Evolutionary conservation across 1,284 basidiomycete species (phyloP).

Genomic region (Athelia psychrophila): DNA sequence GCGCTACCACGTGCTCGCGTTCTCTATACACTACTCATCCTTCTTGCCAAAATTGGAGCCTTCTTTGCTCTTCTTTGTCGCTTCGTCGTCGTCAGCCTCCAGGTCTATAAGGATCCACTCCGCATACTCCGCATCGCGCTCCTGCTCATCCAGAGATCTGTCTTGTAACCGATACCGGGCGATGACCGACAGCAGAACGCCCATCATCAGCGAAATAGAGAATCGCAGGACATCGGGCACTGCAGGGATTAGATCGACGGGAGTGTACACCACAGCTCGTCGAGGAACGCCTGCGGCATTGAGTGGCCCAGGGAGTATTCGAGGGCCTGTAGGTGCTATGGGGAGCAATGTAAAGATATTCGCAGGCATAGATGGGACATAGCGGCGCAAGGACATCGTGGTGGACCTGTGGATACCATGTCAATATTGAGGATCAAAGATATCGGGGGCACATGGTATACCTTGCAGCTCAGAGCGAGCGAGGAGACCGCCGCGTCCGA

Average conservation of each 20-base stretch:
- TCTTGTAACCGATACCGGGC: slow-evolving; percentile 34
- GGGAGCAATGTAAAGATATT: slow-evolving; percentile 48
- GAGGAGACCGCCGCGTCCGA: background rate
- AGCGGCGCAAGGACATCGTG: slow-evolving; percentile 61
- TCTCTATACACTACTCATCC: slow-evolving; percentile 12
- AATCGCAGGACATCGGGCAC: slow-evolving; percentile 49
- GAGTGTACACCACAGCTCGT: slow-evolving; percentile 54
- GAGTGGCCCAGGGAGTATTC: slow-evolving; percentile 39
- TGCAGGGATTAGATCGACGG: slow-evolving; percentile 32
- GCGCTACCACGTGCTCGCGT: slow-evolving; percentile 19
- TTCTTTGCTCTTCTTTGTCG: background rate
- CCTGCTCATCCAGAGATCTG: slow-evolving; percentile 27
- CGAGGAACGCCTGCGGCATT: slow-evolving; percentile 54
- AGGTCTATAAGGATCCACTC: slow-evolving; percentile 6
- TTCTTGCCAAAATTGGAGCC: slow-evolving; percentile 14
- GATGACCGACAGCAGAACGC: slow-evolving; percentile 36
- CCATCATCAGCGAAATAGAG: slow-evolving; percentile 49
- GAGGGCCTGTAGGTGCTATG: slow-evolving; percentile 41
- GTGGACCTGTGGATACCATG: slow-evolving; percentile 43
- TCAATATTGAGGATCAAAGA: background rate
- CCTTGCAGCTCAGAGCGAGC: slow-evolving; percentile 58
- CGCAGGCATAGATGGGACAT: slow-evolving; percentile 43
- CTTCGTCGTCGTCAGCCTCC: too few species aligned
- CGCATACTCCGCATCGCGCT: background rate
- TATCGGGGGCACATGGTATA: slow-evolving; percentile 15